Evolutionary conservation across 192 early-diverging fungal species (phyloP), one percentile per base, ranked within the genome.

Genomic region (Gaertneriomyces semiglobifer): DNA sequence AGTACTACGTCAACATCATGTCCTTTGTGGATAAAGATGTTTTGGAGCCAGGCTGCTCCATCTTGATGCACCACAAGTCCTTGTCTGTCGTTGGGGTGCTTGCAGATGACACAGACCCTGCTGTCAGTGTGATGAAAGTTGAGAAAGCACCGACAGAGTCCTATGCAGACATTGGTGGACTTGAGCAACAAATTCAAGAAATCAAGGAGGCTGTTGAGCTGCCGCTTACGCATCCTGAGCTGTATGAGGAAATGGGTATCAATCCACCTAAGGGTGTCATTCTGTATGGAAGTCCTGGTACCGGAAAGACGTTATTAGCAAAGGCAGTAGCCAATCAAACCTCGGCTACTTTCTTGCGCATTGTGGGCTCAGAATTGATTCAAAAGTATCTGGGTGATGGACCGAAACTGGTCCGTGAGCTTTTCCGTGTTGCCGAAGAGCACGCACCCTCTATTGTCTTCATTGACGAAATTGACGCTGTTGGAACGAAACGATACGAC

Each of bases 41-140:
- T 25, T 79, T 99, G 63, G 95, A 99, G 77, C 97, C 97, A 10
- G 94, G 95, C 41, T 96, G 95, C 78, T 93, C 92, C 12, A 86
- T 99, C 53, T 74, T 99, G 14, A 71, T 98, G 70, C 95, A 99
- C 74, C 93, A 77, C 58, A 79, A 82, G 81, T 82, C 87, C 0
- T 86, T 90, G 82, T 86, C 94, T 7, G 88, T 99, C 41, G 89
- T 99, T 40, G 97, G 97, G 70, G 96, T 99, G 7, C 82, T 99
- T 4, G 83, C 82, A 54, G 95, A 98, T 60, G 97, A 99, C 75
- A 84, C 88, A 0, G 95, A 99, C 70, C 97, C 97, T 6, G 96
- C 94, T 92, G 97, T 99, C 44, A 94, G 92, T 77, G 95, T 99
- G 16, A 99, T 99, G 97, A 99, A 99, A 74, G 82, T 99, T 9